Evolutionary conservation across 75 land plant genomes (phyloP), one percentile per base, ranked within the genome.

Genomic region (Selaginella tamariscina): DNA sequence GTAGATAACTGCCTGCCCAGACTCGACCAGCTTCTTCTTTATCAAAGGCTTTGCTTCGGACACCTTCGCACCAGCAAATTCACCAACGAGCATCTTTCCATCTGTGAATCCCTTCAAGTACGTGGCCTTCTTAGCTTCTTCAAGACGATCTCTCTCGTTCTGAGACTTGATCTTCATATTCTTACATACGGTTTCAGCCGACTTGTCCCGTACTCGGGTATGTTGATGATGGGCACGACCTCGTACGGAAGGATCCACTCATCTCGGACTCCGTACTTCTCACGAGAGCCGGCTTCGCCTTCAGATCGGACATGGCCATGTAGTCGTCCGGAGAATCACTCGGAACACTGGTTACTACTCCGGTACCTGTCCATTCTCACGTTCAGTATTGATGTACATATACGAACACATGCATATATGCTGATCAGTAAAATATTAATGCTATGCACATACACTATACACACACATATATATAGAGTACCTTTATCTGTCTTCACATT

Each of bases 281-380:
- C 77, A 49, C 91, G 49, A 74, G 54, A 27, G 85, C 85, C 0
- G 86, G 85, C 68, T 91, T 91, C 31, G 70, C 66, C 60, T 81
- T 85, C 79, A 91, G 73, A 73, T 85, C 96, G 65, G 71, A 72
- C 68, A 91, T 65, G 22, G 92, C 86, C 86, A 87, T 88, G 73
- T 80, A 91, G 70, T 91, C 96, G 79, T 87, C 96, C 15, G 96
- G 92, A 18, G 92, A 78, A 63, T 91, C 96, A 65, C 91, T 87
- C 15, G 96, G 92, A 11, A 91, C 96, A 81, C 96, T 85, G 0
- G 96, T 91, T 8, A 91, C 96, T 44, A 91, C 82, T 24, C 96
- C 96, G 5, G 96, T 91, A 13, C 96, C 96, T 91, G 73, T 91
- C 88, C 32, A 86, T 85, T 11, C 82, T 60, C 55, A 91, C 79